A percentile compares a stretch with the other conserved stretches of the same genome.
These are phyloP conservation scores for Sarocladium strictum DNA, from an alignment of 2,329 filamentous ascomycete species.

Conservation along the genomic window DNA sequence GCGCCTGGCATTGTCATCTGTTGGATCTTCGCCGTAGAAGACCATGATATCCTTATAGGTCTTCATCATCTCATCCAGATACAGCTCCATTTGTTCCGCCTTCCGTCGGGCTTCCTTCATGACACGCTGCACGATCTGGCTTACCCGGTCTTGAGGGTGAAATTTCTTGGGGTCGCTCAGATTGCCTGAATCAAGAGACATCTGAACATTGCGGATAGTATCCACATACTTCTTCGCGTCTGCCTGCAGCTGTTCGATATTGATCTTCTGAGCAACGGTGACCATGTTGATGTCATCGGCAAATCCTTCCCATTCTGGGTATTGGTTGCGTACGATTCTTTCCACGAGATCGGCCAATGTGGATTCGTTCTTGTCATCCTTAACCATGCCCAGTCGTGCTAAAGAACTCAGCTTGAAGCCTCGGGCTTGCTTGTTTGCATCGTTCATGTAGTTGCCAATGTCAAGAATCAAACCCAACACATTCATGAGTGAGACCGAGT, in stretches of 20 bases:
- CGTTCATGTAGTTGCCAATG: slow-evolving; percentile 99
- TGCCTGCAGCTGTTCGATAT: slow-evolving; percentile 81
- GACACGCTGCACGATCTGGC: slow-evolving; percentile 79
- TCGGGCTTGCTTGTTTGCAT: slow-evolving; percentile 94
- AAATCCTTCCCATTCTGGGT: slow-evolving; percentile 91
- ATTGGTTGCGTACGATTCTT: slow-evolving; percentile 92
- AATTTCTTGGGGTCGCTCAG: slow-evolving; percentile 96
- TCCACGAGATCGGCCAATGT: slow-evolving; percentile 95
- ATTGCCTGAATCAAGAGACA: slow-evolving; percentile 86
- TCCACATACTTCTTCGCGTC: slow-evolving; percentile 91
- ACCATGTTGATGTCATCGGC: slow-evolving; percentile 78
- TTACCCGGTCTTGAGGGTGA: slow-evolving; percentile 93
- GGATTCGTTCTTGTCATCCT: slow-evolving; percentile 97
- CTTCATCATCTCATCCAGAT: slow-evolving; percentile 85
- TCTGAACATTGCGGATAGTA: slow-evolving; percentile 90
- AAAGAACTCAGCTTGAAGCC: slow-evolving; percentile 98
- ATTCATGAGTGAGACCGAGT: slow-evolving; percentile 91
- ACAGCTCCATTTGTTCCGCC: slow-evolving; percentile 90
- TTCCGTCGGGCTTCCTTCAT: slow-evolving; percentile 98
- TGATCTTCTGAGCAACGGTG: slow-evolving; percentile 77
- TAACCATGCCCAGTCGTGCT: slow-evolving; percentile 90
- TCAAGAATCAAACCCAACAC: slow-evolving; percentile 93
- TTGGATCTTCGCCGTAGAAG: slow-evolving; percentile 91
- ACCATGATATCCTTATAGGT: slow-evolving; percentile 93
- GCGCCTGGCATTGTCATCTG: slow-evolving; percentile 84